Evolutionary conservation across 768 basidiomycete species (phyloP).

Genomic region (Hortiboletus campestris): DNA sequence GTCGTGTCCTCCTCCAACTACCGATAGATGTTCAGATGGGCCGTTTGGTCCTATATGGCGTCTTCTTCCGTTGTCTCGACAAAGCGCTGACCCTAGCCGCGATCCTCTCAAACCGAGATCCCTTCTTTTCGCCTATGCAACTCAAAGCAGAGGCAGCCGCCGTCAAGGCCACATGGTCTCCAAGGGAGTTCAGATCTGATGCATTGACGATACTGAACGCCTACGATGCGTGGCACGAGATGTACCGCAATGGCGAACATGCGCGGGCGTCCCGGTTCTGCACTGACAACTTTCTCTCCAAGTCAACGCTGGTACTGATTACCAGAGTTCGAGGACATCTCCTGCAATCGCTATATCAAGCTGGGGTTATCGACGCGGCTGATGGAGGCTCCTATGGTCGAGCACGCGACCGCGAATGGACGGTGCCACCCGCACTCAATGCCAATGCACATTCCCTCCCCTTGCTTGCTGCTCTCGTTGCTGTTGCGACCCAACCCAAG

Average conservation of each 20-base stretch:
- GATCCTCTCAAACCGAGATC: conserved; percentile 85
- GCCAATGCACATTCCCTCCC: conserved; percentile 71
- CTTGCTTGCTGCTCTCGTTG: conserved; percentile 77
- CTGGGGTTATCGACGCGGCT: conserved; percentile 80
- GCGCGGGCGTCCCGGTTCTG: conserved; percentile 71
- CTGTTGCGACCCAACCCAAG: conserved; percentile 85
- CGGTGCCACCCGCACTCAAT: conserved; percentile 68
- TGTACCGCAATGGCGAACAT: conserved; percentile 68
- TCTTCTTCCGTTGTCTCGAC: conserved; percentile 91
- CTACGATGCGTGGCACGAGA: conserved; percentile 76
- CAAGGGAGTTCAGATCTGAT: conserved; percentile 81
- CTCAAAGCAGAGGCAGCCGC: conserved; percentile 67
- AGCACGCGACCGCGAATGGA: conserved; percentile 34
- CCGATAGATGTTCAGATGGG: conserved; percentile 92
- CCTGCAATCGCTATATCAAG: conserved; percentile 69
- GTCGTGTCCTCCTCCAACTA: conserved; percentile 82
- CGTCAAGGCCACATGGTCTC: conserved; percentile 76
- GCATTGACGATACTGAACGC: conserved; percentile 75
- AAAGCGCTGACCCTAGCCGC: conserved; percentile 88
- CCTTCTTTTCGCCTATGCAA: conserved; percentile 82
- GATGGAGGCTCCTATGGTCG: conserved; percentile 52
- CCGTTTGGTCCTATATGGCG: conserved; percentile 83
- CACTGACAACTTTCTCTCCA: conserved; percentile 82
- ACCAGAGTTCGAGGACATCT: conserved; percentile 79
- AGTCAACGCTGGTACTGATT: conserved; percentile 78